These are phyloP conservation scores for Teunomyces barrocoloradensis DNA, from an alignment of 805 yeast species.

Conservation along the genomic window DNA sequence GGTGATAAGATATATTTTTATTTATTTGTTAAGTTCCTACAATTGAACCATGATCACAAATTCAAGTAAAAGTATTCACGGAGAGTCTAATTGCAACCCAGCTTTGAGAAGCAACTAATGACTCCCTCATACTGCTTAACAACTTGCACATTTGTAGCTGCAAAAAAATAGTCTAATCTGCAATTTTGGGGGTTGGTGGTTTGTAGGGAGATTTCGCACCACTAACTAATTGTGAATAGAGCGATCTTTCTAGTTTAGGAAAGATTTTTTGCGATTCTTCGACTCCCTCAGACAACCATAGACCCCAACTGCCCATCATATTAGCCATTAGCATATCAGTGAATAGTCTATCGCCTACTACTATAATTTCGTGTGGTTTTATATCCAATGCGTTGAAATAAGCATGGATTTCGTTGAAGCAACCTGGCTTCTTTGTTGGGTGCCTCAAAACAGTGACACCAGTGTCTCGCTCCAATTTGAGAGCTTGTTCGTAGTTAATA, in stretches of 20 bases:
- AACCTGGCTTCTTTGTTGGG: slow-evolving; percentile 78
- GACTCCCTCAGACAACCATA: slow-evolving; percentile 85
- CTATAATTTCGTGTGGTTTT: slow-evolving; percentile 65
- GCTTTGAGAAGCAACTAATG: neutral
- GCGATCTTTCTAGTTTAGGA: slow-evolving; percentile 51
- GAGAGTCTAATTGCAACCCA: neutral
- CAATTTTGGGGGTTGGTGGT: slow-evolving; percentile 15
- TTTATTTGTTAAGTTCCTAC: too few species aligned
- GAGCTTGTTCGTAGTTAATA: slow-evolving; percentile 55
- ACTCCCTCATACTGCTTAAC: neutral
- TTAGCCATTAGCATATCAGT: slow-evolving; percentile 95
- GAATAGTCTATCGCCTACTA: slow-evolving; percentile 87
- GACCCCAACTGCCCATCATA: slow-evolving; percentile 80
- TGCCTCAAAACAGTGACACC: slow-evolving; percentile 73
- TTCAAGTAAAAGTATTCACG: neutral
- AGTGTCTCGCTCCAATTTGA: slow-evolving; percentile 54
- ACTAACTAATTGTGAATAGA: slow-evolving; percentile 18
- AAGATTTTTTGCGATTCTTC: slow-evolving; percentile 47
- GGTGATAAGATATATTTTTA: too few species aligned
- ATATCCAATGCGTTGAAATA: slow-evolving; percentile 52
- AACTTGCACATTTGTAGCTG: neutral
- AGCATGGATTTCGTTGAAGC: slow-evolving; percentile 62
- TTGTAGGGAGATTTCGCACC: slow-evolving; percentile 14
- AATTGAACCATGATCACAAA: too few species aligned
- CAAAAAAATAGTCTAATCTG: neutral